Base-by-base conservation (phyloP, 495 filamentous ascomycete genomes). In the Echria macrotheca region DNA sequence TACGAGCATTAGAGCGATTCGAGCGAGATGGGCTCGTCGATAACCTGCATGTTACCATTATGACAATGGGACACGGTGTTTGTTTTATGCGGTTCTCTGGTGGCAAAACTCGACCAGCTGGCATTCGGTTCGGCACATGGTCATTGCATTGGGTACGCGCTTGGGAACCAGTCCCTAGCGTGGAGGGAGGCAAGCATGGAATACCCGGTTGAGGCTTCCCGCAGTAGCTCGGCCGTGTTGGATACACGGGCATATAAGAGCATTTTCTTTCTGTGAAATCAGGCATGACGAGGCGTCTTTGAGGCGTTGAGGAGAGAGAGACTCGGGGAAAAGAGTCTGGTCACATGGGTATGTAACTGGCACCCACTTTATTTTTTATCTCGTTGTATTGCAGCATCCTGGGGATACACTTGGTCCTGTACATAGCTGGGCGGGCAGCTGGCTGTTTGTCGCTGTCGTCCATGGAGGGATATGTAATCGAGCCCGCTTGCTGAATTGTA, bases 1-100 rank as follows among this genome's bases (percentile, higher is more conserved):
- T 79, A 79, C 54, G 76, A 79, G 12, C 38, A 41, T 21, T 41
- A 41, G 24, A 8, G 11, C 7, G 5, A 10, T 5, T 14, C 19
- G 15, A 31, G 7, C 7, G 14, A 37, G 33, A 37, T 37, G 14
- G 17, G 38, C 38, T 24, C 24, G 8, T 24, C 38, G 8, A 41
- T 41, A 21, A 11, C 33, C 17, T 41, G 38, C 38, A 41, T 41
- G 6, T 24, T 21, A 41, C 19, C 19, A 41, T 24, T 37, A 31
- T 17, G 8, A 37, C 14, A 37, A 8, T 8, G 5, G 14, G 33
- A 22, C 18, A 41, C n/a, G 38, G 38, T 41, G 38, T 41, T 41
- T 4, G 22, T 21, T 41, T 12, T 24, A 23, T 41, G 9, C 19
- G 3, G 38, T 41, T 41, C 24, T 21, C 12, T n/a, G 19, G 9